Conservation (phyloP, 192 early-diverging fungal genomes). For the Backusella psychrophila region DNA sequence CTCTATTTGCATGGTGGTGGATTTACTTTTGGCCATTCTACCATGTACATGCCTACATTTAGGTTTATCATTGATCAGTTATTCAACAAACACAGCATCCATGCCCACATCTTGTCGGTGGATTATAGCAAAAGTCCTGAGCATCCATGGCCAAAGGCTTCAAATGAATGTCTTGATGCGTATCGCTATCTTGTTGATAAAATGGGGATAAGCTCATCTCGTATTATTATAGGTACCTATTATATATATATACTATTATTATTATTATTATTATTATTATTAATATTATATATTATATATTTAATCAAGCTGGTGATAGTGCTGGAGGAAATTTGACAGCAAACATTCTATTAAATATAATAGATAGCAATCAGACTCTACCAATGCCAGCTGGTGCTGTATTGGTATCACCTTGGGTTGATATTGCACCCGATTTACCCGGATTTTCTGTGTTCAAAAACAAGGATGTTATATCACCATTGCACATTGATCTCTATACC, state of each 20-base stretch:
- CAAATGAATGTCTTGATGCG: neutral
- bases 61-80: neutral
- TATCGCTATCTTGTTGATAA: constrained; percentile 7
- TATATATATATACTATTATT: neutral
- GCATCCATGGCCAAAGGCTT: constrained; percentile 6
- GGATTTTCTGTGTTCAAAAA: neutral
- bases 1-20: constrained; percentile 6
- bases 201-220: neutral
- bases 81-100: neutral
- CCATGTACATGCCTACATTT: constrained; percentile 10
- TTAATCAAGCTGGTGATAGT: constrained; percentile 11
- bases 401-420: constrained; percentile 11
- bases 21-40: constrained; percentile 5
- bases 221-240: neutral
- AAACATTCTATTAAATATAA: neutral
- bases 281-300: no score
- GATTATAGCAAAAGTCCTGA: constrained; percentile 5
- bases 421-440: neutral
- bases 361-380: neutral
- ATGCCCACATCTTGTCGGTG: constrained; percentile 7
- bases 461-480: neutral
- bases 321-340: constrained; percentile 16
- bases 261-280: no score
- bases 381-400: constrained; percentile 12
- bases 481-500: neutral